Evolutionary conservation across 2,329 filamentous ascomycete species (phyloP), one percentile per base, ranked within the genome.

Genomic region (Fusarium clavum): DNA sequence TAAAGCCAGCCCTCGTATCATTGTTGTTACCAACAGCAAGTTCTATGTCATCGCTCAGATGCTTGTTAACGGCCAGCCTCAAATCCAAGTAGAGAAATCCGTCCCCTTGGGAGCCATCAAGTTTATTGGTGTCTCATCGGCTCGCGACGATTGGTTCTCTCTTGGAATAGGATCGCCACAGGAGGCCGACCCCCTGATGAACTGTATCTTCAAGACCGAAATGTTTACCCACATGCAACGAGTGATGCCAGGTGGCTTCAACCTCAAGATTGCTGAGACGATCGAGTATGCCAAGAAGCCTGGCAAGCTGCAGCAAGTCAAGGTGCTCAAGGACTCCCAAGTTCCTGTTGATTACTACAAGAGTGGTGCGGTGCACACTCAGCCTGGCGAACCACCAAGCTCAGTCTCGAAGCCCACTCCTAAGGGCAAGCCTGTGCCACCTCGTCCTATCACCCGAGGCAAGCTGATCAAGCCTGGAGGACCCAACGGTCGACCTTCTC

Each of bases 201-300:
- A 91, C 81, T 99, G 96, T 77, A 84, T 98, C 22, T 90, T 99
- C 80, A 99, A 99, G 84, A 99, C 96, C 0, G 96, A 99, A 77
- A 91, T 99, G 81, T 97, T 98, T 77, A 97, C 95, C 1, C 94
- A 98, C 69, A 90, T 99, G 83, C 90, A 91, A 77, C 90, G 89
- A 53, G 89, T 90, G 55, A 92, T 97, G 81, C 90, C 92, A 5
- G 93, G 92, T 11, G 90, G 92, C 12, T 88, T 97, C 77, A 94
- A 90, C 77, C 82, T 99, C 49, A 94, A 92, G 81, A 91, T 98
- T 67, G 89, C 84, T n/a, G 91, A 96, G 29, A 87, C 86, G 63
- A 94, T 99, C 73, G 93, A 97, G 78, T 99, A 97, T 81, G 94
- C 95, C 77, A 99, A 98, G 87, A 99, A 99, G 82, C 96, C 96